Percentiles rank a stretch among this genome's conserved stretches.
Conservation (phyloP, 805 yeast species). For the Huiozyma naganishii region DNA sequence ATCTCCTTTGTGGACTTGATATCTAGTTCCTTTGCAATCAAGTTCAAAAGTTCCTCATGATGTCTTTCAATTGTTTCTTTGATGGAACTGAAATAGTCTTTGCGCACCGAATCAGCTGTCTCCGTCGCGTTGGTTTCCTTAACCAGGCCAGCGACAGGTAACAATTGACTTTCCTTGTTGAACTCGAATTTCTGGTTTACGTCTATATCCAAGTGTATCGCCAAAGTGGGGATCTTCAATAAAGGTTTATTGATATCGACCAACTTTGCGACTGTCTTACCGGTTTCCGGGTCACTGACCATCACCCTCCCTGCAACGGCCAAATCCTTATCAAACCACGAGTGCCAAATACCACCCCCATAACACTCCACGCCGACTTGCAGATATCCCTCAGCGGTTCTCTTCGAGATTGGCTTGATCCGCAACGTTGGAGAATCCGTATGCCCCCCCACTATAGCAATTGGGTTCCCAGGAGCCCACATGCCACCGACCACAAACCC, state of each 20-base stretch:
- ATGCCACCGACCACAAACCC: constrained; percentile 75
- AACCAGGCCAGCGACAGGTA: constrained; percentile 72
- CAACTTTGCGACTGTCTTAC: constrained; percentile 49
- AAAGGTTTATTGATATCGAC: constrained; percentile 76
- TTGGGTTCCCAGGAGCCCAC: constrained; percentile 68
- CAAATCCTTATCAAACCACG: constrained; percentile 95
- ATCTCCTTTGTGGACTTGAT: constrained; percentile 42
- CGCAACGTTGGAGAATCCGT: constrained; percentile 89
- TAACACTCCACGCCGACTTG: constrained; percentile 91
- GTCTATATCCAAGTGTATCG: constrained; percentile 79
- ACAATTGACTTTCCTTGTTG: constrained; percentile 76
- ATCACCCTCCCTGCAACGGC: constrained; percentile 87
- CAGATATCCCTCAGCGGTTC: constrained; percentile 58
- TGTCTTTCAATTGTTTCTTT: constrained; percentile 64
- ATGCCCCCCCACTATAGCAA: constrained; percentile 90
- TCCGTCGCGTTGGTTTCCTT: constrained; percentile 19
- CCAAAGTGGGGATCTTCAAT: constrained; percentile 86
- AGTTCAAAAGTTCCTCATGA: constrained; percentile 53
- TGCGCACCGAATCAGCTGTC: constrained; percentile 24
- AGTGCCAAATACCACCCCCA: constrained; percentile 94
- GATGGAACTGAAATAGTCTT: constrained; percentile 54
- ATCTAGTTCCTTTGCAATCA: constrained; percentile 55
- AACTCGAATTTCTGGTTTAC: constrained; percentile 73
- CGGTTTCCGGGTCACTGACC: constrained; percentile 32
- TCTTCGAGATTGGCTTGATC: constrained; percentile 77